Percentiles rank a stretch among this genome's conserved stretches.
phyloP scores from a whole-genome alignment of 225 moss, liverwort and hornwort species.

The Ulota crispa region DNA sequence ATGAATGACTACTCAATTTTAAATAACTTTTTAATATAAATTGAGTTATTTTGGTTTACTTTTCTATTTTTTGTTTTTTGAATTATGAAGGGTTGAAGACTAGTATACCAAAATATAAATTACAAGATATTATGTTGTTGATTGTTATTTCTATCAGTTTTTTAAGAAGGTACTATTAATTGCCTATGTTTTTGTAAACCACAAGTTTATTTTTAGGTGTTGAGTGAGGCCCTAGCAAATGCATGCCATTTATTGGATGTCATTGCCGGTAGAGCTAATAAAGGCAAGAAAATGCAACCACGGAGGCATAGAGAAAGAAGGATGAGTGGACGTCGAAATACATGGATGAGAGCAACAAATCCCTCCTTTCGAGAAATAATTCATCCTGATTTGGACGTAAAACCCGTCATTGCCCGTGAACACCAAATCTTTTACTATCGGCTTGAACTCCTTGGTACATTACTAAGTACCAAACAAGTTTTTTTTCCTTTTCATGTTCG shows the following conservation, averaged over 20 bases:
- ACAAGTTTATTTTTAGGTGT: background rate
- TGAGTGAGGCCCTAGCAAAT: constrained; percentile 57
- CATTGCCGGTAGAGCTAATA: constrained; percentile 33
- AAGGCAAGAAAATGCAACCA: constrained; percentile 16
- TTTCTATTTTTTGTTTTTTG: too few species aligned
- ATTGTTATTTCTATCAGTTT: background rate
- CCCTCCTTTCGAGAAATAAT: constrained; percentile 30
- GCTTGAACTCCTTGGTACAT: constrained; percentile 56
- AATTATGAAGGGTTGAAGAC: background rate
- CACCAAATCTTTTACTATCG: constrained; percentile 72
- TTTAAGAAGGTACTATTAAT: accelerated
- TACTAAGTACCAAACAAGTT: accelerated
- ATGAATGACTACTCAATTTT: too few species aligned
- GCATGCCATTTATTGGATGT: constrained; percentile 56
- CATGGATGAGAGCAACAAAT: constrained; percentile 27
- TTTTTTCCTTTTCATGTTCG: background rate
- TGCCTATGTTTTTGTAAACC: background rate
- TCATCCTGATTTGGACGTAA: constrained; percentile 40
- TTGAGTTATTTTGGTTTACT: background rate
- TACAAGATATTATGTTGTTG: accelerated
- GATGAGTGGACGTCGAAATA: constrained; percentile 27
- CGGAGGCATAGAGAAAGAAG: constrained; percentile 10
- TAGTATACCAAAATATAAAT: background rate
- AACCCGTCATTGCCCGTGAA: constrained; percentile 61
- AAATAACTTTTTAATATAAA: background rate